Conservation (phyloP, 2,329 filamentous ascomycete genomes). For the Arthrobotrys conoides region DNA sequence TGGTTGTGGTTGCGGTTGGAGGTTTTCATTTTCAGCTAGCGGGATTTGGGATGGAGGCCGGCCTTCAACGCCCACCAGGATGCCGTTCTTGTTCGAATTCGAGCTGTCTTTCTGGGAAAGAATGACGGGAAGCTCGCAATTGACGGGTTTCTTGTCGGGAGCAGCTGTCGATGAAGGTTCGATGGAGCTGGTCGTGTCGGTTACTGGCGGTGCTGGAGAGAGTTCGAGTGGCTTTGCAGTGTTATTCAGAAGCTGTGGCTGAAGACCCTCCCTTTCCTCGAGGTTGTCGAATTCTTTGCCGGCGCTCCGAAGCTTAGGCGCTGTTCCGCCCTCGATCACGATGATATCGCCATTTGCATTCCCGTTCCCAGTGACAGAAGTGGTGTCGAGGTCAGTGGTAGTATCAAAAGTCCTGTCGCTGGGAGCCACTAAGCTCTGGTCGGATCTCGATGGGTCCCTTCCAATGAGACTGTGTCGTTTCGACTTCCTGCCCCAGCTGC, state of each 20-base stretch:
- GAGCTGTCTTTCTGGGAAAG: slow-evolving; percentile 50
- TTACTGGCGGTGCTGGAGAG: slow-evolving; percentile 20
- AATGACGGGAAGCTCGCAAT: slow-evolving; percentile 32
- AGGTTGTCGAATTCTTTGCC: not conserved
- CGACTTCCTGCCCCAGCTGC: slow-evolving; percentile 56
- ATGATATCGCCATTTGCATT: slow-evolving; percentile 49
- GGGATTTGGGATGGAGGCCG: slow-evolving; percentile 37
- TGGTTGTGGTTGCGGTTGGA: slow-evolving; percentile 44
- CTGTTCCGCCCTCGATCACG: slow-evolving; percentile 51
- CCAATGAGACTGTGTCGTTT: slow-evolving; percentile 55
- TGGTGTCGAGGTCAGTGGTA: slow-evolving; percentile 51
- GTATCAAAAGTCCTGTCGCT: slow-evolving; percentile 51
- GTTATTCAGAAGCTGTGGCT: slow-evolving; percentile 42
- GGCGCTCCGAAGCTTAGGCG: slow-evolving; percentile 38
- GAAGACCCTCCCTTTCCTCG: not conserved
- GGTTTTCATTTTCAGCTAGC: slow-evolving; percentile 57
- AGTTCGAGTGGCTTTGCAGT: slow-evolving; percentile 27
- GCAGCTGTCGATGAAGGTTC: slow-evolving; percentile 12
- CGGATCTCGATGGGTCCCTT: slow-evolving; percentile 51
- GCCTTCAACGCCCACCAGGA: slow-evolving; percentile 35
- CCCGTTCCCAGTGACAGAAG: slow-evolving; percentile 1
- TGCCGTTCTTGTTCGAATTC: slow-evolving; percentile 37
- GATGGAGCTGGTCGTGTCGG: slow-evolving; percentile 19
- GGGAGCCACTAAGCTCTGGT: slow-evolving; percentile 50
- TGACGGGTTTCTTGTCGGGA: not conserved